These are phyloP conservation scores for Termitomyces sp. DNA, from an alignment of 768 basidiomycete species.

Conservation along the genomic window DNA sequence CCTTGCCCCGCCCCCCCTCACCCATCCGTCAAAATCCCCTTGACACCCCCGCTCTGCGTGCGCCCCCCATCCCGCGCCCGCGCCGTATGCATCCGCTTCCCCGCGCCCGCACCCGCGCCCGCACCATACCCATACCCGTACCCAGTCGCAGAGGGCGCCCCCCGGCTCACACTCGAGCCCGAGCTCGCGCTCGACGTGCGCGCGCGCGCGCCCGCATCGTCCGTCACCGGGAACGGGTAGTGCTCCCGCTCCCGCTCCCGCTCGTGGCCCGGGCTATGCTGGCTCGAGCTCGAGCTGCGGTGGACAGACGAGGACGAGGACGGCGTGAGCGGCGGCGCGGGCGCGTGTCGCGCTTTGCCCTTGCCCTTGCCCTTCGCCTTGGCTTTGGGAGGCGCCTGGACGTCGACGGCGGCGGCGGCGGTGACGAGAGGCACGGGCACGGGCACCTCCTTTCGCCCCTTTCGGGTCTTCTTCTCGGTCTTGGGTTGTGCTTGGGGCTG, in stretches of 20 bases:
- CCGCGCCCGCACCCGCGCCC: slow-evolving; percentile 2
- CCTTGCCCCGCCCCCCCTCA: too few species aligned
- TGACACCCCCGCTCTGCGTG: slow-evolving; percentile 85
- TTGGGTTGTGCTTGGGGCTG: too few species aligned
- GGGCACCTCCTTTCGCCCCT: slow-evolving; percentile 31
- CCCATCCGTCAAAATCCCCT: slow-evolving; percentile 52
- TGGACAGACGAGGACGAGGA: slow-evolving; percentile 18
- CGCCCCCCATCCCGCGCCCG: slow-evolving; percentile 76
- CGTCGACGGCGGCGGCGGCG: slow-evolving; percentile 6
- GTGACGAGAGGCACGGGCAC: slow-evolving; percentile 34
- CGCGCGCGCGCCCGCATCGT: slow-evolving; percentile 11
- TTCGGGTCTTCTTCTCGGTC: slow-evolving; percentile 28
- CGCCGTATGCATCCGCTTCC: slow-evolving; percentile 62
- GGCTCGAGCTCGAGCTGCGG: background rate
- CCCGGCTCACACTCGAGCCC: too few species aligned
- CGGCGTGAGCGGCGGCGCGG: too few species aligned
- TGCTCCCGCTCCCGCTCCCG: slow-evolving; percentile 31
- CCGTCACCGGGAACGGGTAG: slow-evolving; percentile 63
- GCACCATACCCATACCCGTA: too few species aligned
- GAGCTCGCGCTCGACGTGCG: slow-evolving; percentile 15
- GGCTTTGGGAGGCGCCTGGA: too few species aligned
- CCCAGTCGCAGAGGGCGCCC: too few species aligned
- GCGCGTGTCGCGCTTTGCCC: too few species aligned
- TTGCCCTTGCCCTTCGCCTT: too few species aligned
- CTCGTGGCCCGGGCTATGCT: background rate